Conservation (phyloP, 768 basidiomycete genomes). For the Leccinum sublutescens region DNA sequence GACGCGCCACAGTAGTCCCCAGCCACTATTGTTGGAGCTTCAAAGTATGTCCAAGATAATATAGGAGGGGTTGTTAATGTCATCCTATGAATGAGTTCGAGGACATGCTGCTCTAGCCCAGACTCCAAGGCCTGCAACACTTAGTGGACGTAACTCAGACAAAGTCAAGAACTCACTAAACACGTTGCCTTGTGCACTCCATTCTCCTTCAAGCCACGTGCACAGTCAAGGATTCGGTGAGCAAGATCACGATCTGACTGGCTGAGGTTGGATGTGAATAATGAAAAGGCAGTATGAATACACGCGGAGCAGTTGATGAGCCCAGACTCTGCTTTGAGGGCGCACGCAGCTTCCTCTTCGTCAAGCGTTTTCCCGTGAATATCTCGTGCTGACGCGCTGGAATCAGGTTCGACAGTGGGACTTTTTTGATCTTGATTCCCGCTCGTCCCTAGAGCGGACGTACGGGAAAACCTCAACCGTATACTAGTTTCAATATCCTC, state of each 20-base stretch:
- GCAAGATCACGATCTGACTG: conserved; percentile 21
- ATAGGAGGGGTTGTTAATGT: conserved; percentile 50
- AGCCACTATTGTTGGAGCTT: conserved; percentile 53
- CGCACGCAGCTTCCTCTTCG: conserved; percentile 50
- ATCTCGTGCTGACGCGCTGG: conserved; percentile 15
- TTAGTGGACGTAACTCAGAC: conserved; percentile 6
- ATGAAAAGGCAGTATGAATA: conserved; percentile 20
- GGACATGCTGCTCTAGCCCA: conserved; percentile 23
- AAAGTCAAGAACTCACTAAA: conserved; percentile 28
- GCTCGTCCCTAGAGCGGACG: conserved; percentile 12
- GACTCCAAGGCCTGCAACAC: conserved; percentile 9
- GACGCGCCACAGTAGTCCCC: conserved; percentile 50
- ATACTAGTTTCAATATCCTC: conserved; percentile 78
- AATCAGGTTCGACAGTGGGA: conserved; percentile 11
- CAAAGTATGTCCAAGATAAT: conserved; percentile 69
- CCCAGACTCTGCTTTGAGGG: conserved; percentile 23
- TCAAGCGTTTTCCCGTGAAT: conserved; percentile 45
- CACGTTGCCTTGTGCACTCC: conserved; percentile 33
- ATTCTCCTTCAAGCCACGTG: conserved; percentile 12
- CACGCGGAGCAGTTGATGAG: conserved; percentile 35
- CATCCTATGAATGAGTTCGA: conserved; percentile 41
- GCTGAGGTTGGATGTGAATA: conserved; percentile 21
- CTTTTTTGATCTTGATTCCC: conserved; percentile 15
- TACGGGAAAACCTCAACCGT: conserved; percentile 40
- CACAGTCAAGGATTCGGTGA: conserved; percentile 15